Base-by-base conservation (phyloP, 2,329 filamentous ascomycete species). In the Cercospora nicotianae region DNA sequence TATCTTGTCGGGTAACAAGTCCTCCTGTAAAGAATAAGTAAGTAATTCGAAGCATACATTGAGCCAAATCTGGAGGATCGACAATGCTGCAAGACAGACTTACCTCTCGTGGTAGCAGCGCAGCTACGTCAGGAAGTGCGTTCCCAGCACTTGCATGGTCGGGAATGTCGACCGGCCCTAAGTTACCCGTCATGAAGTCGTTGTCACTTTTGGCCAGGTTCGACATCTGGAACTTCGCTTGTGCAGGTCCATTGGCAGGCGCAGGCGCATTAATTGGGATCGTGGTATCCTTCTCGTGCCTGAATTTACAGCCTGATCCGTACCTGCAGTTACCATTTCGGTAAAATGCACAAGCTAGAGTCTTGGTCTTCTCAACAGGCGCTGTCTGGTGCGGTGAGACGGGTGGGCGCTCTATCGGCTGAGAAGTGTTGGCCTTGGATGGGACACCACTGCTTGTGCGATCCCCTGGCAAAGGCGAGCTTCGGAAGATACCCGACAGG, bases 401-500 rank as follows among this genome's bases (percentile, higher is more conserved):
- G 8, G 20, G 30, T 64, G 45, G 18, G 7, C 42, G 51, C 18
- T 60, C 59, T 0, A n/a, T 28, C 20, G 63, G 55, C 30, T 39
- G 61, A 30, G 30, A 42, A 36, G 64, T 33, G 10, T 18, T 45
- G 6, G 28, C 51, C 13, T 45, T 63, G 13, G 28, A 30, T 8
- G n/a, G 9, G 48, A 16, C 30, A 31, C 45, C 18, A 33, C 45
- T 51, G 33, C 45, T 31, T 45, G 13, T 20, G 9, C 51, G 20
- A 3, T 68, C 63, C 10, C 9, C 45, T 16, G 42, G 31, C 3
- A 83, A 71, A 16, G 79, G 76, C 1, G 74, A 74, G n/a, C 77
- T 79, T 66, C 84, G 81, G 71, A 89, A 89, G 16, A 88, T 80
- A 0, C 81, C 80, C 0, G 81, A 82, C 9, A 88, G 77, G 65